Base-by-base conservation (phyloP, 2,329 filamentous ascomycete genomes). In the Colletotrichum higginsianum region DNA sequence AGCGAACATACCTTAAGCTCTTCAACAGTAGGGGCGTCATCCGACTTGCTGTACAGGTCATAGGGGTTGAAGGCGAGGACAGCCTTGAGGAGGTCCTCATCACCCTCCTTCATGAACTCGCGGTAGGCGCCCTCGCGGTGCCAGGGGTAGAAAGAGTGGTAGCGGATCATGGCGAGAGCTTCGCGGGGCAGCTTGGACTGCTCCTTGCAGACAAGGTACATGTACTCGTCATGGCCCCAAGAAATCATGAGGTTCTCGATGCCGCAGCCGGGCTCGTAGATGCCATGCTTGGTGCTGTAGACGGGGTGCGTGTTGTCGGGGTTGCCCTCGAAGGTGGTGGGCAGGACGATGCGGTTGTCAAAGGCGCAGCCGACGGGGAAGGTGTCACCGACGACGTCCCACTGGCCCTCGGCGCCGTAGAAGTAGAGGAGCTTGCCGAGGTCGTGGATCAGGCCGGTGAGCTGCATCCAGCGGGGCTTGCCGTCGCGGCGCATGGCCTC, bases 111-210 rank as follows among this genome's bases (percentile, higher is more conserved):
- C 94, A 97, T 97, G 81, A 97, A 88, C 82, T 94, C 90, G 72
- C 83, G 82, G 83, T 98, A 98, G 8, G 93, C 94, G 66, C 92
- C 92, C 80, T 92, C 91, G 73, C 87, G 90, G 83, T 97, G 95
- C 95, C 94, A 98, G 18, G 95, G 92, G 83, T 98, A 98, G 84
- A 97, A 97, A 7, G 91, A 94, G 84, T 98, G 95, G 83, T 97
- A 97, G 67, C 95, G 87, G 80, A 98, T 96, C 94, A 98, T 97
- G 72, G 94, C 95, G 13, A 98, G 87, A 0, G 92, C 93, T 87
- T 97, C 94, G 57, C 88, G 87, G 0, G 95, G 95, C 53, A 98
- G 87, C 0, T 86, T 92, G 60, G 89, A 92, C 86, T 97, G 94
- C 74, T 93, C 92, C 85, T 94, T 95, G 82, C 93, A 90, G 73